These are phyloP conservation scores for Melanogaster broomeanus DNA, from an alignment of 768 basidiomycete genomes.

Conservation along the genomic window DNA sequence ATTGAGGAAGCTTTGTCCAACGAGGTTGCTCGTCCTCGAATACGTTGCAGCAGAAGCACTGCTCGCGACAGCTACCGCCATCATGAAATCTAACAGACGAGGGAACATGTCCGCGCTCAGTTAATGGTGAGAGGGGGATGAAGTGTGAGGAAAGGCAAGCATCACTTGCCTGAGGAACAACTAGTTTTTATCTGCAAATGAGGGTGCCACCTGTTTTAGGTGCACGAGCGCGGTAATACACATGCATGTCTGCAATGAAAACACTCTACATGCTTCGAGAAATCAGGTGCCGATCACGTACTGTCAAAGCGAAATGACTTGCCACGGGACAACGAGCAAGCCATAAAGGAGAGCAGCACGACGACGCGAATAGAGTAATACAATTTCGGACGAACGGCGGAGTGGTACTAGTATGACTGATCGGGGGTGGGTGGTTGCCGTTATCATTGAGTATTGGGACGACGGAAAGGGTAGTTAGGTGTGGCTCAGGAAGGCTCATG, in stretches of 20 bases:
- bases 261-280: no score
- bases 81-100: not conserved
- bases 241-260: not conserved
- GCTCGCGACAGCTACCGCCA: not conserved
- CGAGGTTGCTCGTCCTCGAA: slow-evolving; percentile 42
- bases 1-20: slow-evolving; percentile 52
- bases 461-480: not conserved
- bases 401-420: not conserved
- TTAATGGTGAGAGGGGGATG: not conserved
- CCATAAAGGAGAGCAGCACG: not conserved
- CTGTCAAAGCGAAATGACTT: not conserved
- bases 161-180: no score
- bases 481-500: not conserved
- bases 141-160: no score
- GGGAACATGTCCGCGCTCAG: not conserved
- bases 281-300: not conserved
- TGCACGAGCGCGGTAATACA: not conserved
- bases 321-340: not conserved
- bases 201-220: not conserved
- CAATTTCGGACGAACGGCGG: not conserved
- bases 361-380: not conserved
- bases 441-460: not conserved
- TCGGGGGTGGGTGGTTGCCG: not conserved
- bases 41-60: slow-evolving; percentile 46
- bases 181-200: not conserved